Percentiles rank a stretch among this genome's conserved stretches.
phyloP scores from a whole-genome alignment of 495 filamentous ascomycete species.

The Hypomontagnella monticulosa region DNA sequence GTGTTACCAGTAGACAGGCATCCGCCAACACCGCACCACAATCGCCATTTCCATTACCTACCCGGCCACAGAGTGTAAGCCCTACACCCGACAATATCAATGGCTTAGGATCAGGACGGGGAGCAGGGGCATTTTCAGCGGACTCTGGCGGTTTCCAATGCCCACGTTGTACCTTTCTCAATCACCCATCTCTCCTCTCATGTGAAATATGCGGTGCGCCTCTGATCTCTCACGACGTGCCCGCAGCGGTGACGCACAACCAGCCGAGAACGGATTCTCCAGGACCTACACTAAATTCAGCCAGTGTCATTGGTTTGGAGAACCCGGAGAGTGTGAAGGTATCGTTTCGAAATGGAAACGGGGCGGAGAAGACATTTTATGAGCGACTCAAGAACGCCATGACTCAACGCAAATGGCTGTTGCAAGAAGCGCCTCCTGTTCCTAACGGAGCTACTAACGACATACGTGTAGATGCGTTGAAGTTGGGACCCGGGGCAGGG shows the following conservation, averaged over 20 bases:
- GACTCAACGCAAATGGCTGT: constrained; percentile 94
- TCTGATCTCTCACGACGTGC: constrained; percentile 67
- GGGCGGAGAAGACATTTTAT: constrained; percentile 89
- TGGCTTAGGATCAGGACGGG: constrained; percentile 9
- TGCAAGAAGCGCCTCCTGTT: constrained; percentile 90
- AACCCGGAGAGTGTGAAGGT: constrained; percentile 83
- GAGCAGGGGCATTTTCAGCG: neutral
- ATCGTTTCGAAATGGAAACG: constrained; percentile 84
- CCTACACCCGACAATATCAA: constrained; percentile 9
- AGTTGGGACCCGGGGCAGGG: constrained; percentile 26
- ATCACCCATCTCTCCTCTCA: constrained; percentile 84
- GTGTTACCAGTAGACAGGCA: constrained; percentile 64
- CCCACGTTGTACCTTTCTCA: constrained; percentile 91
- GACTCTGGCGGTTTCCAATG: constrained; percentile 65
- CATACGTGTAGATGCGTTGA: constrained; percentile 57
- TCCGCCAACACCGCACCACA: constrained; percentile 25
- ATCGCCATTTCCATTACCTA: constrained; percentile 23
- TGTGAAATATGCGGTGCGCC: constrained; percentile 94
- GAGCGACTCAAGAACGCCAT: constrained; percentile 87
- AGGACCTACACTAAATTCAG: constrained; percentile 68
- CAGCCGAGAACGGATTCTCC: constrained; percentile 74
- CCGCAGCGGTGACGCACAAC: constrained; percentile 49
- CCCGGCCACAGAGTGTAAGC: constrained; percentile 19
- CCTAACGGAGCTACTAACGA: constrained; percentile 77
- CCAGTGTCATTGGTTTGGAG: constrained; percentile 58